A percentile compares a stretch with the other conserved stretches of the same genome.
Conservation (phyloP, 352 stramenopile species). For the Paralagenidium karlingii region DNA sequence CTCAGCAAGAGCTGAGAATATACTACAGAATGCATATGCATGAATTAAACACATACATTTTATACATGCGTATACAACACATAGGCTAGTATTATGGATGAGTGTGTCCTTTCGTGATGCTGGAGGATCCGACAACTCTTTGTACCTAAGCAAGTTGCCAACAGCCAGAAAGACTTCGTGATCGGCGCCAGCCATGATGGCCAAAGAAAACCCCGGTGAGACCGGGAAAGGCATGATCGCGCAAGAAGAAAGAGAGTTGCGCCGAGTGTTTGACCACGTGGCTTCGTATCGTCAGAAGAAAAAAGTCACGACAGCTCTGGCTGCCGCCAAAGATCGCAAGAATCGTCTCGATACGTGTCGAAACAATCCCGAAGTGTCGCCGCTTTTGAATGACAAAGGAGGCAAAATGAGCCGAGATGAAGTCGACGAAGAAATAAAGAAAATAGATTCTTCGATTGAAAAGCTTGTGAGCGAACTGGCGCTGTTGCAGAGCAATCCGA, state of each 20-base stretch:
- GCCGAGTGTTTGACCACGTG: conserved; percentile 90
- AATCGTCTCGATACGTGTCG: conserved; percentile 41
- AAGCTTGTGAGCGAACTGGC: conserved; percentile 29
- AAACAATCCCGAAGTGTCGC: conserved; percentile 56
- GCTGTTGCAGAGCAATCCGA: conserved; percentile 30
- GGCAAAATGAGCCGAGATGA: conserved; percentile 68
- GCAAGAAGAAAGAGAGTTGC: conserved; percentile 91
- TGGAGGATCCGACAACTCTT: neutral
- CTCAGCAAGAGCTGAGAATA: too few species aligned
- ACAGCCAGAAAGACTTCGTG: too few species aligned
- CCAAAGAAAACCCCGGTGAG: conserved; percentile 24
- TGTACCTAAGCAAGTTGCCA: neutral
- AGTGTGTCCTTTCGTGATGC: neutral
- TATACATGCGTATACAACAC: too few species aligned
- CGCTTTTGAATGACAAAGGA: conserved; percentile 65
- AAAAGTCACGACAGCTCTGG: conserved; percentile 30
- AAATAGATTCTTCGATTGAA: conserved; percentile 43
- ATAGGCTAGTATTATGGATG: neutral
- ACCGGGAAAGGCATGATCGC: conserved; percentile 83
- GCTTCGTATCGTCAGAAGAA: conserved; percentile 86
- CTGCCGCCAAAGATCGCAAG: conserved; percentile 36
- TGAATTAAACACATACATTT: too few species aligned
- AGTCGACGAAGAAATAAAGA: conserved; percentile 62
- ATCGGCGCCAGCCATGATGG: too few species aligned
- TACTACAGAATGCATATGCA: too few species aligned